These are phyloP conservation scores for Pseudogymnoascus sp. DNA, from an alignment of 2,329 filamentous ascomycete species.

Conservation along the genomic window DNA sequence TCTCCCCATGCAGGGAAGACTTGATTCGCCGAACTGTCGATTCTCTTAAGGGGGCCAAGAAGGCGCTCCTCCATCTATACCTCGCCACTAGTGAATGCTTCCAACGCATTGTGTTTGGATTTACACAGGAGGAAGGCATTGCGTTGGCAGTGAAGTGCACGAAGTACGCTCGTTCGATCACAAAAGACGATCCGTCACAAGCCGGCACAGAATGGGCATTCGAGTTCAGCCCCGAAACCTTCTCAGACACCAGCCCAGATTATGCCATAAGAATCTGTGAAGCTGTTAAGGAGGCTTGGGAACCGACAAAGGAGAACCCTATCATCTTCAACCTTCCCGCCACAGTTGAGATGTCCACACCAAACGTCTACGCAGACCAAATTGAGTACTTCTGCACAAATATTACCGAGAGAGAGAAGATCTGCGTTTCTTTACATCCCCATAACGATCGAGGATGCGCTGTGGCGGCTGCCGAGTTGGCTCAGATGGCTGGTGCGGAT, in stretches of 20 bases:
- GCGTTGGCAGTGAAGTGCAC: constrained; percentile 79
- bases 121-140: constrained; percentile 71
- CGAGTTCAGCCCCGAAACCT: constrained; percentile 79
- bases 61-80: constrained; percentile 91
- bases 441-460: constrained; percentile 93
- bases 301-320: constrained; percentile 63
- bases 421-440: constrained; percentile 82
- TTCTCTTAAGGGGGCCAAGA: constrained; percentile 79
- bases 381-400: constrained; percentile 90
- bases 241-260: constrained; percentile 81
- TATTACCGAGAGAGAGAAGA: constrained; percentile 75
- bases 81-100: constrained; percentile 95
- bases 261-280: constrained; percentile 79
- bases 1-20: constrained; percentile 85
- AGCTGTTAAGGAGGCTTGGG: constrained; percentile 92
- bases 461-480: constrained; percentile 80
- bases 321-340: constrained; percentile 97
- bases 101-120: constrained; percentile 80
- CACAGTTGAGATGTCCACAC: constrained; percentile 89
- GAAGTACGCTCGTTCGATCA: constrained; percentile 78
- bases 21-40: constrained; percentile 86
- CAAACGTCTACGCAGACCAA: constrained; percentile 92
- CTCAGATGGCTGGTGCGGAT: constrained; percentile 93
- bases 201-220: constrained; percentile 61
- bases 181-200: constrained; percentile 61